Percentiles rank a stretch among this genome's conserved stretches.
These are phyloP conservation scores for Krasilnikovozyma curviuscula DNA, from an alignment of 768 basidiomycete species.

Conservation along the genomic window DNA sequence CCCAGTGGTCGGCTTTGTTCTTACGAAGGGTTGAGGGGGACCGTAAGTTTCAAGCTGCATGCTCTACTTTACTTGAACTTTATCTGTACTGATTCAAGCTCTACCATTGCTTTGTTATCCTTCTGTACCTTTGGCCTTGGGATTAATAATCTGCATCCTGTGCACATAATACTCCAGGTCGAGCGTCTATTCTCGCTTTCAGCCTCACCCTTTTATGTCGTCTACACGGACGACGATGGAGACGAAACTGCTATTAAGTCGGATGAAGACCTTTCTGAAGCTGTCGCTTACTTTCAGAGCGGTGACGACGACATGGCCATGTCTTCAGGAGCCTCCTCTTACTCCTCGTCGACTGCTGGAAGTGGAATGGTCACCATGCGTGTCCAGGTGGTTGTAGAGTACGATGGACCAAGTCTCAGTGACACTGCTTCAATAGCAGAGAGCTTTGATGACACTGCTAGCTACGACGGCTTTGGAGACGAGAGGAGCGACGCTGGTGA, in stretches of 20 bases:
- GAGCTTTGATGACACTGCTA: slow-evolving; percentile 7
- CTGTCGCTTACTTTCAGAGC: slow-evolving; percentile 66
- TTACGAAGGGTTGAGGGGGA: slow-evolving; percentile 49
- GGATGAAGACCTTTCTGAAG: slow-evolving; percentile 62
- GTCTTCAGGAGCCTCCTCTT: slow-evolving; percentile 42
- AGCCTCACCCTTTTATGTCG: slow-evolving; percentile 47
- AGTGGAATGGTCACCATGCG: slow-evolving; percentile 54
- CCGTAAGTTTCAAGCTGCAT: slow-evolving; percentile 34
- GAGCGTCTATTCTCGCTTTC: slow-evolving; percentile 66
- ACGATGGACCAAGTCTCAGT: slow-evolving; percentile 75
- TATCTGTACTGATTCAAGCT: not conserved
- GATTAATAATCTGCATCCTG: not conserved
- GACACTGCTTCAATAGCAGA: slow-evolving; percentile 59
- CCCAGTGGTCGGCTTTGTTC: slow-evolving; percentile 58
- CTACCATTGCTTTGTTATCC: not conserved
- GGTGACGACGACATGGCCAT: slow-evolving; percentile 50
- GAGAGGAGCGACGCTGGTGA: not conserved
- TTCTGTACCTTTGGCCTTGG: not conserved
- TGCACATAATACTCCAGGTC: slow-evolving; percentile 33
- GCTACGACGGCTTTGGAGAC: not conserved
- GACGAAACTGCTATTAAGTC: slow-evolving; percentile 49
- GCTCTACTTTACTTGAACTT: not conserved
- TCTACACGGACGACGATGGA: slow-evolving; percentile 76
- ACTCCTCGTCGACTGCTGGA: slow-evolving; percentile 37
- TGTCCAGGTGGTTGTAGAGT: slow-evolving; percentile 62